Evolutionary conservation across 1,284 basidiomycete species (phyloP), one percentile per base, ranked within the genome.

Genomic region (Thecaphora frezii): DNA sequence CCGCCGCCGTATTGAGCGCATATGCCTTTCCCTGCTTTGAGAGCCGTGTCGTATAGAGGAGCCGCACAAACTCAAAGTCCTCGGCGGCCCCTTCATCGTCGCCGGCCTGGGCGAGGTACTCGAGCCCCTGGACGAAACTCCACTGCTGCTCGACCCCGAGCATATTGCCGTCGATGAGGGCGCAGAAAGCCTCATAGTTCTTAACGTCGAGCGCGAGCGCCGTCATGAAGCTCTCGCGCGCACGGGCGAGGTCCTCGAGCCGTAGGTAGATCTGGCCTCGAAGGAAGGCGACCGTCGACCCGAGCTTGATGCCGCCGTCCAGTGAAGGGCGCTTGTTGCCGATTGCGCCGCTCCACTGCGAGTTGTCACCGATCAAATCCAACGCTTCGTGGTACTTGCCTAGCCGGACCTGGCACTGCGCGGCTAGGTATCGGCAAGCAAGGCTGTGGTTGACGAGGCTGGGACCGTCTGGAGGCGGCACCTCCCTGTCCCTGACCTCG

Each of bases 161-260:
- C 48, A 78, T 58, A 88, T 93, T 89, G 2, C 92, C 90, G 39
- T 87, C 88, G 21, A 97, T 83, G 7, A 99, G 84, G 61, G 93
- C 89, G 51, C 89, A 86, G 73, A 97, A 98, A 1, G 92, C 89
- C 66, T 98, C 96, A 76, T 93, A 98, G 79, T 94, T 97, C 80
- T 97, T 97, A 24, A 98, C 91, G 72, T 99, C 96, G 14, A 97
- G 83, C 0, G 88, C 85, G 16, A 99, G 83, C 1, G 96, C 93
- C 69, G 97, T 92, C 86, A 97, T 89, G 76, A 97, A 97, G 63
- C 88, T 89, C 53, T 91, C 85, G 73, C 94, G 94, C 0, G 96
- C 96, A 60, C 89, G 86, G 42, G 90, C 88, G 14, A 88, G 86
- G 8, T 92, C 88, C 65, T 93, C 93, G 13, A 97, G 83, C 67